phyloP scores from a whole-genome alignment of 257 asterid species.

The Salvia hispanica region DNA sequence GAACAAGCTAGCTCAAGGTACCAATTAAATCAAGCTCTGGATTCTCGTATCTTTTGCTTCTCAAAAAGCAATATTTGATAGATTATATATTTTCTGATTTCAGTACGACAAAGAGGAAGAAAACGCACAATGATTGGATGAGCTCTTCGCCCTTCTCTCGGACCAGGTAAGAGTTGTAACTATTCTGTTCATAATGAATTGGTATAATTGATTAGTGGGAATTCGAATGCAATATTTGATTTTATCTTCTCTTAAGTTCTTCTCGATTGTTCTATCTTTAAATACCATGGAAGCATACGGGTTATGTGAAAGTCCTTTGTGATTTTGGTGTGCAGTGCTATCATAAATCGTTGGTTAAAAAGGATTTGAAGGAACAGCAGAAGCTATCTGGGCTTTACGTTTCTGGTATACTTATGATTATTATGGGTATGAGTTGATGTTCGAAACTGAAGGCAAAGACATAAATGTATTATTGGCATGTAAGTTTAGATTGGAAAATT shows the following conservation, averaged over 20 bases:
- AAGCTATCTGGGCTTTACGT: constrained; percentile 15
- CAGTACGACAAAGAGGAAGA: constrained; percentile 90
- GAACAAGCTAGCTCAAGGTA: constrained; percentile 96
- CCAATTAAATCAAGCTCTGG: constrained; percentile 17
- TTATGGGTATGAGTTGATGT: neutral
- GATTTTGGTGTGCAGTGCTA: constrained; percentile 24
- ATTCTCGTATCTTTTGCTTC: neutral
- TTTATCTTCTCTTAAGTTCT: neutral
- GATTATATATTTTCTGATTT: constrained; percentile 14
- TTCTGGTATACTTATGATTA: too few relatives aligned
- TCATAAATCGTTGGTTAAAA: neutral
- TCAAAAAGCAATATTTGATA: neutral
- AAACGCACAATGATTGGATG: constrained; percentile 92
- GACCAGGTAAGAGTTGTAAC: constrained; percentile 29
- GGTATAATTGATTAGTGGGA: neutral
- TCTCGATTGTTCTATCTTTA: neutral
- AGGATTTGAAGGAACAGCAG: neutral
- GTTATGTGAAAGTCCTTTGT: neutral
- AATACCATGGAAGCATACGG: neutral
- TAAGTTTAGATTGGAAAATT: too few relatives aligned
- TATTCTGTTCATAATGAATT: neutral
- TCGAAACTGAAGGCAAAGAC: constrained; percentile 19
- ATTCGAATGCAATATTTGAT: too few relatives aligned
- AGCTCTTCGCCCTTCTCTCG: constrained; percentile 25
- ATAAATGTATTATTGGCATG: neutral